Evolutionary conservation across 1,284 basidiomycete species (phyloP).

Genomic region (Cryptococcus jaspeensis): DNA sequence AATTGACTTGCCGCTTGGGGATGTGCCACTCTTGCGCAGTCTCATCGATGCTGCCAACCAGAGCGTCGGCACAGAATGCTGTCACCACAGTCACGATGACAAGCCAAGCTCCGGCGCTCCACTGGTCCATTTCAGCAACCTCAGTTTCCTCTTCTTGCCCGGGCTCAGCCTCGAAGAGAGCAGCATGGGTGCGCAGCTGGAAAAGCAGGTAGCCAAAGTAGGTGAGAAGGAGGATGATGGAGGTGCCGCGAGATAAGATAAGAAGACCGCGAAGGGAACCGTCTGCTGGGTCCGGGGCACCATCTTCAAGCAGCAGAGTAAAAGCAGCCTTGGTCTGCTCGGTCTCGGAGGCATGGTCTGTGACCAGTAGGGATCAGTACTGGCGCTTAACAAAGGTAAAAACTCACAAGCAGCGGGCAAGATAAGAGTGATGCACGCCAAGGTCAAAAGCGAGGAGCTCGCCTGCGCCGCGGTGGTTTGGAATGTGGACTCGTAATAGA

Average conservation of each 20-base stretch:
- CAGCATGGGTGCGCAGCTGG: constrained; percentile 59
- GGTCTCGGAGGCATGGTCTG: constrained; percentile 40
- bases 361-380: background rate
- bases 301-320: constrained; percentile 22
- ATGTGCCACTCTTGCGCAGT: constrained; percentile 75
- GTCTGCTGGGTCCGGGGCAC: constrained; percentile 39
- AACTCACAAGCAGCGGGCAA: constrained; percentile 79
- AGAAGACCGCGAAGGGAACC: constrained; percentile 60
- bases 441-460: constrained; percentile 73
- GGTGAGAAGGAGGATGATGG: constrained; percentile 73
- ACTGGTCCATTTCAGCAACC: constrained; percentile 65
- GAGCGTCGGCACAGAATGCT: constrained; percentile 71
- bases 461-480: constrained; percentile 81
- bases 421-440: constrained; percentile 84
- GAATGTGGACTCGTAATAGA: constrained; percentile 68
- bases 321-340: constrained; percentile 18
- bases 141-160: constrained; percentile 58
- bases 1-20: constrained; percentile 60
- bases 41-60: constrained; percentile 84
- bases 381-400: background rate
- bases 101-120: constrained; percentile 61
- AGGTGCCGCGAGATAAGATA: constrained; percentile 78
- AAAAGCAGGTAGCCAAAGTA: constrained; percentile 73
- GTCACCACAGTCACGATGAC: constrained; percentile 70
- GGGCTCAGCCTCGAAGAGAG: constrained; percentile 56